Conservation (phyloP, 352 stramenopile genomes). For the Phytophthora meadii region DNA sequence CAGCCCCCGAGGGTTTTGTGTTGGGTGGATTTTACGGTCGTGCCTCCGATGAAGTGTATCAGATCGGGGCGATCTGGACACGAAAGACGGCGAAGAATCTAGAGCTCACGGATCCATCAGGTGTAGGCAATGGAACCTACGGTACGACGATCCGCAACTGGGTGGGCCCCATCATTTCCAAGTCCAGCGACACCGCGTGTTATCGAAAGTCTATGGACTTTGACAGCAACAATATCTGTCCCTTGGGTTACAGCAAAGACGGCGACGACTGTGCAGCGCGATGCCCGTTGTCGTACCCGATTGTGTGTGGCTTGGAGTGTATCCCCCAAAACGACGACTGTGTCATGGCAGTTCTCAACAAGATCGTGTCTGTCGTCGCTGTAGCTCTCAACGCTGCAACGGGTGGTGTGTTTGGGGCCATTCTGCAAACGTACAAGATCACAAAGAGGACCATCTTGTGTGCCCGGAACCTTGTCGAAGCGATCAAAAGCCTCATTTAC, state of each 20-base stretch:
- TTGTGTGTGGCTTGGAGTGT: neutral
- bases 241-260: slow-evolving; percentile 49
- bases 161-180: slow-evolving; percentile 29
- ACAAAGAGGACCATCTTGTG: slow-evolving; percentile 19
- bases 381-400: slow-evolving; percentile 50
- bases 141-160: slow-evolving; percentile 34
- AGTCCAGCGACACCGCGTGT: slow-evolving; percentile 25
- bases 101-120: slow-evolving; percentile 19
- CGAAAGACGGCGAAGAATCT: slow-evolving; percentile 12
- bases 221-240: slow-evolving; percentile 38
- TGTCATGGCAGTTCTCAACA: slow-evolving; percentile 40
- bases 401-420: slow-evolving; percentile 34
- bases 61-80: slow-evolving; percentile 30
- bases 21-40: slow-evolving; percentile 34
- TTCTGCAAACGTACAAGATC: slow-evolving; percentile 13
- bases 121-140: slow-evolving; percentile 24
- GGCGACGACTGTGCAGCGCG: slow-evolving; percentile 51
- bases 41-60: neutral
- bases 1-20: slow-evolving; percentile 18
- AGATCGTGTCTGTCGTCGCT: slow-evolving; percentile 37
- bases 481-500: slow-evolving; percentile 25
- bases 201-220: slow-evolving; percentile 28
- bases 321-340: slow-evolving; percentile 14
- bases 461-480: slow-evolving; percentile 7
- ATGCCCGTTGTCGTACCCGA: slow-evolving; percentile 33